phyloP scores from a whole-genome alignment of 2,329 filamentous ascomycete species.

The Ascochyta fabae region DNA sequence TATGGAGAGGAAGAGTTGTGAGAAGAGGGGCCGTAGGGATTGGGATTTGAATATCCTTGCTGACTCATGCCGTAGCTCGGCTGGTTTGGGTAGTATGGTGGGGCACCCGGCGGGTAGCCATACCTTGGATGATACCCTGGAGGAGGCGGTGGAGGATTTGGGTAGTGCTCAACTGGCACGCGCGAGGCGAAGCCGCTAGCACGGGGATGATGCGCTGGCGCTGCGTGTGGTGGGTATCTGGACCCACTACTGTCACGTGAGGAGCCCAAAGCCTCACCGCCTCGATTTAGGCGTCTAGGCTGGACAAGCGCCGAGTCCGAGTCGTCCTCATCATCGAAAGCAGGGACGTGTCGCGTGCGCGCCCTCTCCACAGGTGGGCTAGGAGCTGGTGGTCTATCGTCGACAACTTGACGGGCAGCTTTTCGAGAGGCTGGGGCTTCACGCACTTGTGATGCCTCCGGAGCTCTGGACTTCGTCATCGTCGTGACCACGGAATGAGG shows the following conservation, averaged over 20 bases:
- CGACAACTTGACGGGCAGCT: slow-evolving; percentile 30
- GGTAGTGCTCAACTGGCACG: slow-evolving; percentile 45
- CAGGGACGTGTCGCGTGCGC: slow-evolving; percentile 37
- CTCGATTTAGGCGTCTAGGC: slow-evolving; percentile 32
- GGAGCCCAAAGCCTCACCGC: slow-evolving; percentile 34
- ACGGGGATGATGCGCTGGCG: slow-evolving; percentile 38
- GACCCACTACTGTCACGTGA: slow-evolving; percentile 23
- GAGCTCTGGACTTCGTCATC: slow-evolving; percentile 27
- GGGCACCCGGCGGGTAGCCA: slow-evolving; percentile 41
- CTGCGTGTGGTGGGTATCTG: slow-evolving; percentile 31
- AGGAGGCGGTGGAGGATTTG: slow-evolving; percentile 73
- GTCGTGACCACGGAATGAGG: slow-evolving; percentile 31
- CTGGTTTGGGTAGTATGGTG: slow-evolving; percentile 45
- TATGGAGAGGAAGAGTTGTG: slow-evolving; percentile 48
- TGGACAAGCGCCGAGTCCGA: slow-evolving; percentile 42
- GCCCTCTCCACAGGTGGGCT: slow-evolving; percentile 41
- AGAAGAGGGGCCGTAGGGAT: slow-evolving; percentile 43
- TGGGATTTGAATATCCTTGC: slow-evolving; percentile 39
- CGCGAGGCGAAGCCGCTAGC: slow-evolving; percentile 42
- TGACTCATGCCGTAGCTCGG: slow-evolving; percentile 46
- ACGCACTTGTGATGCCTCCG: slow-evolving; percentile 22
- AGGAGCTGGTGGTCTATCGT: slow-evolving; percentile 46
- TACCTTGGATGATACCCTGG: slow-evolving; percentile 55
- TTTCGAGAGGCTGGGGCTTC: slow-evolving; percentile 40
- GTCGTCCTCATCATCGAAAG: slow-evolving; percentile 46